Percentiles rank a stretch among this genome's conserved stretches.
phyloP scores from a whole-genome alignment of 2,329 filamentous ascomycete species.

The Rhynchosporium graminicola region DNA sequence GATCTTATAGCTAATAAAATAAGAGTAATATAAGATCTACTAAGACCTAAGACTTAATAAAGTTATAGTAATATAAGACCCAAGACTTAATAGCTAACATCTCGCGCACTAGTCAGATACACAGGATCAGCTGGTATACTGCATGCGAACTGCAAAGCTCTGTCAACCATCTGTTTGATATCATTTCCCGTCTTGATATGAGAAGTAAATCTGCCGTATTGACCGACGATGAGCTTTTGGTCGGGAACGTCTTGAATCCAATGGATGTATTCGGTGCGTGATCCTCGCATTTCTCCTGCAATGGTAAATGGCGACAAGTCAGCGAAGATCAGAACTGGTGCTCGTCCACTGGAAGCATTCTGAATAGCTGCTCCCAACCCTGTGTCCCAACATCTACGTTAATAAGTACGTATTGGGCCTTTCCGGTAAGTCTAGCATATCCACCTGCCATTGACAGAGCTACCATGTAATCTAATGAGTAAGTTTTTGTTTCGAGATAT shows the following conservation, averaged over 20 bases:
- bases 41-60: too few species aligned
- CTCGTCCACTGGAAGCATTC: conserved; percentile 70
- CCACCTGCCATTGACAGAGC: conserved; percentile 77
- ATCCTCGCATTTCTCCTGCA: conserved; percentile 70
- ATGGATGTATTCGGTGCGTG: conserved; percentile 74
- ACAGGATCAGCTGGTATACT: conserved; percentile 70
- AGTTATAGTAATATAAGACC: too few species aligned
- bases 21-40: too few species aligned
- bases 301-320: conserved; percentile 73
- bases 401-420: conserved; percentile 67
- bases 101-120: conserved; percentile 65
- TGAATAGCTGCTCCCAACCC: conserved; percentile 67
- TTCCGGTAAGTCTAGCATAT: conserved; percentile 65
- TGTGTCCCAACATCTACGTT: conserved; percentile 78
- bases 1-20: too few species aligned
- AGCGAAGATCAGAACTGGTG: conserved; percentile 71
- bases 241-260: conserved; percentile 79
- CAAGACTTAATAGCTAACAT: conserved; percentile 38
- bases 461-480: conserved; percentile 57
- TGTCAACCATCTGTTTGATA: conserved; percentile 73
- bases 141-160: conserved; percentile 70
- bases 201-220: conserved; percentile 71
- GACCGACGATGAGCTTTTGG: conserved; percentile 70
- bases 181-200: conserved; percentile 74
- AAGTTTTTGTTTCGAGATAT: background rate